Conservation (phyloP, 2,329 filamentous ascomycete genomes). For the Fusarium beomiforme region DNA sequence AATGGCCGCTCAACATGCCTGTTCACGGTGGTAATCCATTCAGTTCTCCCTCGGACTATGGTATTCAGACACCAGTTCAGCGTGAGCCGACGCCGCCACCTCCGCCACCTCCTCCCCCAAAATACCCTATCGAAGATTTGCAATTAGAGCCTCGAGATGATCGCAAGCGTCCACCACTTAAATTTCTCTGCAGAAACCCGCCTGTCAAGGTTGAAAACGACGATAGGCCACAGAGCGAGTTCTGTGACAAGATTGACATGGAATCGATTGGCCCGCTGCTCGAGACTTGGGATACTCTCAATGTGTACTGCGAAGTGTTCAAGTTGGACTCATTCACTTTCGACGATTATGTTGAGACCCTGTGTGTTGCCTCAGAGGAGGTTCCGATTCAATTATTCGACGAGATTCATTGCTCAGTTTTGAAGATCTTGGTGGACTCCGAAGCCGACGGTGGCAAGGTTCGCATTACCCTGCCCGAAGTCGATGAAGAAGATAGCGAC, state of each 20-base stretch:
- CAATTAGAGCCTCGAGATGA: constrained; percentile 77
- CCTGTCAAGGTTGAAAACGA: constrained; percentile 59
- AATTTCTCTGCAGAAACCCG: constrained; percentile 77
- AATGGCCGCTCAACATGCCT: constrained; percentile 47
- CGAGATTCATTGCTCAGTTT: constrained; percentile 89
- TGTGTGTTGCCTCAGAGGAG: constrained; percentile 79
- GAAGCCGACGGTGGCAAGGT: constrained; percentile 81
- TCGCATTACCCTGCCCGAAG: constrained; percentile 79
- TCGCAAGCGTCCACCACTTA: constrained; percentile 76
- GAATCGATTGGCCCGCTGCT: constrained; percentile 85
- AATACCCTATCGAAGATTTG: constrained; percentile 95
- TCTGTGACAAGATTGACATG: constrained; percentile 71
- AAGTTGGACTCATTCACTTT: constrained; percentile 97
- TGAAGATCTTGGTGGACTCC: constrained; percentile 85
- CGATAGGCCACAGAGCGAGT: constrained; percentile 18
- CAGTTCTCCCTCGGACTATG: constrained; percentile 57
- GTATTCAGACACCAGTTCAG: constrained; percentile 45
- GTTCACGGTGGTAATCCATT: constrained; percentile 56
- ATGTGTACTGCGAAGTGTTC: constrained; percentile 97
- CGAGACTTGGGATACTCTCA: constrained; percentile 96
- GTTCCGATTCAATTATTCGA: constrained; percentile 85
- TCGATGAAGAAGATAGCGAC: constrained; percentile 76
- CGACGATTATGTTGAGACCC: constrained; percentile 91
- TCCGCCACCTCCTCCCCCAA: constrained; percentile 79
- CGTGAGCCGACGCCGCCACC: constrained; percentile 61